Conservation (phyloP, 495 filamentous ascomycete genomes). For the Aspergillus nidulans region DNA sequence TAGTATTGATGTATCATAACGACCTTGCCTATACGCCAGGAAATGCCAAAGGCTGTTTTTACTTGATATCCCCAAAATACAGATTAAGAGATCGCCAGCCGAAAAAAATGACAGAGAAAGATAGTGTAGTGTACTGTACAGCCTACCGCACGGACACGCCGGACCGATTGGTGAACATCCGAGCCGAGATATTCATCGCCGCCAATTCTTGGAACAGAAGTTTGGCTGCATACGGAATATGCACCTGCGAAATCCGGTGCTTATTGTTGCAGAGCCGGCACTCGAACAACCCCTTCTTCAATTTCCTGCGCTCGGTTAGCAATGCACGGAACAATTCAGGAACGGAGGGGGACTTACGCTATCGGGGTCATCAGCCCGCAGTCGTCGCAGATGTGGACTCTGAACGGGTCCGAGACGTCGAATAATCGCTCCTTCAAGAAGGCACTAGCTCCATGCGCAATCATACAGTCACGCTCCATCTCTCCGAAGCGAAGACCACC, state of each 20-base stretch:
- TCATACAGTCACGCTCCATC: slow-evolving; percentile 99
- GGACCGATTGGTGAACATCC: slow-evolving; percentile 82
- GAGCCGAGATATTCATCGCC: slow-evolving; percentile 95
- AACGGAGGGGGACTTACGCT: slow-evolving; percentile 65
- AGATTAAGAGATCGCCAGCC: slow-evolving; percentile 12
- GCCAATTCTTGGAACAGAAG: slow-evolving; percentile 96
- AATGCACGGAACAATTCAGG: not conserved
- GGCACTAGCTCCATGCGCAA: slow-evolving; percentile 90
- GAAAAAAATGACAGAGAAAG: slow-evolving; percentile 8
- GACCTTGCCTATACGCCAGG: slow-evolving; percentile 20
- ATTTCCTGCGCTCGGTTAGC: slow-evolving; percentile 59
- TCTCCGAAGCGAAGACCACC: slow-evolving; percentile 99
- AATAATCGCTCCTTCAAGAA: slow-evolving; percentile 98
- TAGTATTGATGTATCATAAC: slow-evolving; percentile 6
- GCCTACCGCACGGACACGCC: slow-evolving; percentile 43
- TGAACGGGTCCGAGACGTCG: slow-evolving; percentile 96
- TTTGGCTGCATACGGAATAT: slow-evolving; percentile 98
- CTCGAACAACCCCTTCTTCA: slow-evolving; percentile 90
- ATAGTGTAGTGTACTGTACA: slow-evolving; percentile 9
- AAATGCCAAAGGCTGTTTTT: slow-evolving; percentile 23
- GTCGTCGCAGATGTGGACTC: slow-evolving; percentile 97
- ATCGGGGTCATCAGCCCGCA: slow-evolving; percentile 98
- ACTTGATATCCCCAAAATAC: slow-evolving; percentile 15
- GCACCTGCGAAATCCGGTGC: slow-evolving; percentile 92
- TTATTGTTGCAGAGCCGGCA: slow-evolving; percentile 98